Conservation (phyloP, 2,329 filamentous ascomycete genomes). For the Albifimbria verrucaria region DNA sequence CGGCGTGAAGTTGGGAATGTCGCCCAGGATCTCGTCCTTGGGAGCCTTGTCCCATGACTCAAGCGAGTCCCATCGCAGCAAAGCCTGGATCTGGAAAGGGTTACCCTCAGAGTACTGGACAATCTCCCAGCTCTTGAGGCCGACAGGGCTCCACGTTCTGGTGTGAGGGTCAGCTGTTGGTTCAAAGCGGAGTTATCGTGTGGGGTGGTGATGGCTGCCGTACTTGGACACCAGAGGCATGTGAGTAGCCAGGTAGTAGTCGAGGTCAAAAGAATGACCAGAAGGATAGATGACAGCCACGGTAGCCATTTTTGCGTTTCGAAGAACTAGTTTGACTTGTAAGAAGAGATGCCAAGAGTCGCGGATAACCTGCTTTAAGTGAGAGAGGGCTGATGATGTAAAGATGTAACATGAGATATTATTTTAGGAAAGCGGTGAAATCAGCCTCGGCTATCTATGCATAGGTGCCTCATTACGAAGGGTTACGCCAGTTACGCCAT, state of each 20-base stretch:
- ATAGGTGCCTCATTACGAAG: too few relatives aligned
- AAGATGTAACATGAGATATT: too few relatives aligned
- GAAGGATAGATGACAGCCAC: constrained; percentile 22
- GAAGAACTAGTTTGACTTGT: too few relatives aligned
- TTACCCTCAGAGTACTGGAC: constrained; percentile 13
- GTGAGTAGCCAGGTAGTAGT: constrained; percentile 22
- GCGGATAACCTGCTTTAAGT: too few relatives aligned
- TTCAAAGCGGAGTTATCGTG: neutral
- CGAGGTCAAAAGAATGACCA: constrained; percentile 19
- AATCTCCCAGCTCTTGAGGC: constrained; percentile 18
- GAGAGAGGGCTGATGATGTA: too few relatives aligned
- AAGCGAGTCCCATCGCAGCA: constrained; percentile 17
- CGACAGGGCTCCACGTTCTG: constrained; percentile 15
- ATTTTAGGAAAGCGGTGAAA: too few relatives aligned
- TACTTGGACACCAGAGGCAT: constrained; percentile 21
- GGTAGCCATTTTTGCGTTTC: constrained; percentile 14
- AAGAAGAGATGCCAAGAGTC: too few relatives aligned
- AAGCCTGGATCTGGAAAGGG: constrained; percentile 19
- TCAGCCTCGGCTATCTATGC: too few relatives aligned
- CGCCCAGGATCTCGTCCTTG: constrained; percentile 14
- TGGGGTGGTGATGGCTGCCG: constrained; percentile 2
- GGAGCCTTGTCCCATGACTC: constrained; percentile 14
- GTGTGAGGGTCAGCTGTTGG: neutral
- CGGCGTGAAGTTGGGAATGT: constrained; percentile 19
- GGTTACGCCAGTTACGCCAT: too few relatives aligned